Evolutionary conservation across 768 basidiomycete genomes (phyloP).

Genomic region (Mycena olivaceomarginata): DNA sequence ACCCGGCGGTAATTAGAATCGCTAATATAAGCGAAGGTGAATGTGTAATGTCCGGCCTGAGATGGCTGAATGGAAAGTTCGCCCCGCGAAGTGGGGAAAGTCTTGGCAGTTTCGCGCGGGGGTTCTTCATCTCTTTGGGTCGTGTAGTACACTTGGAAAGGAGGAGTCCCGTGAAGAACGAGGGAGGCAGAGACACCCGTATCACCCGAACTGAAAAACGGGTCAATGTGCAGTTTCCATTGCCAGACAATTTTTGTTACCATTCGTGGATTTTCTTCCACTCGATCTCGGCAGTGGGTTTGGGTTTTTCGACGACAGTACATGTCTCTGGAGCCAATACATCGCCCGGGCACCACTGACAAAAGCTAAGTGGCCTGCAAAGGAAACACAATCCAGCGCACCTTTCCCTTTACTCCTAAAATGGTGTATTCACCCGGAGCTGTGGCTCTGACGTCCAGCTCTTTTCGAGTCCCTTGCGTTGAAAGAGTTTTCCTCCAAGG

Average conservation of each 20-base stretch:
- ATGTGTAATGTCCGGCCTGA: conserved; percentile 91
- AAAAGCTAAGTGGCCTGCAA: conserved; percentile 32
- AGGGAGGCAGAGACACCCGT: conserved; percentile 93
- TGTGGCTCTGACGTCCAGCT: conserved; percentile 69
- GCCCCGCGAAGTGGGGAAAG: conserved; percentile 82
- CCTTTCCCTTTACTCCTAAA: conserved; percentile 81
- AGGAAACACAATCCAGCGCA: conserved; percentile 46
- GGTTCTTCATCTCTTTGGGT: conserved; percentile 83
- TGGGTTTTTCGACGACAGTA: conserved; percentile 82
- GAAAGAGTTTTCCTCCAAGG: conserved; percentile 80
- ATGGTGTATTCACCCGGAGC: conserved; percentile 89
- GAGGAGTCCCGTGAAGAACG: conserved; percentile 91
- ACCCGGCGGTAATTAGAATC: conserved; percentile 91
- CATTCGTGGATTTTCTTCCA: conserved; percentile 95
- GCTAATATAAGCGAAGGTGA: conserved; percentile 86
- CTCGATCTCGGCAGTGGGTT: conserved; percentile 89
- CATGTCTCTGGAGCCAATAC: conserved; percentile 91
- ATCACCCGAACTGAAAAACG: conserved; percentile 82
- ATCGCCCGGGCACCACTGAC: conserved; percentile 85
- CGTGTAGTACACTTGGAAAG: conserved; percentile 90
- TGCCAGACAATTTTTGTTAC: conserved; percentile 60
- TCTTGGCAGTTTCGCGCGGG: conserved; percentile 74
- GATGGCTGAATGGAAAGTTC: conserved; percentile 92
- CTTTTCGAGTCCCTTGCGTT: conserved; percentile 64
- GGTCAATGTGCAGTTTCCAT: conserved; percentile 20